These are phyloP conservation scores for Leccinum variicolor DNA, from an alignment of 768 basidiomycete genomes.

Conservation along the genomic window DNA sequence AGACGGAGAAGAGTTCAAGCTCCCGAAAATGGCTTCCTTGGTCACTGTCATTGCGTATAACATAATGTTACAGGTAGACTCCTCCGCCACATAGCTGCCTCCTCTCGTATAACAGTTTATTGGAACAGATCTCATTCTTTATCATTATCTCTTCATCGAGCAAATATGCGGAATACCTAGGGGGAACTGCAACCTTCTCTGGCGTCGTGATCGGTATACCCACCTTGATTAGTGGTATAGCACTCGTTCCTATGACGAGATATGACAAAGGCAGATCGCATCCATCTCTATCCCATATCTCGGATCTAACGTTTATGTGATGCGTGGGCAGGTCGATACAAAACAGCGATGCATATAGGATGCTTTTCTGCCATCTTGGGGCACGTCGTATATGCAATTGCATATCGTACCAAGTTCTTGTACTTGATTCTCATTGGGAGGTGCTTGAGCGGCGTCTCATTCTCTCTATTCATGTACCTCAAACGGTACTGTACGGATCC, in stretches of 20 bases:
- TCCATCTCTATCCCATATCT: background rate
- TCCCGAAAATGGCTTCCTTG: constrained; percentile 47
- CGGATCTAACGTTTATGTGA: background rate
- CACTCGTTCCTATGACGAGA: constrained; percentile 52
- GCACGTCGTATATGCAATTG: constrained; percentile 57
- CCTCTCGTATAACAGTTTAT: background rate
- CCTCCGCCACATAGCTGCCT: background rate
- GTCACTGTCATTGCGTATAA: constrained; percentile 45
- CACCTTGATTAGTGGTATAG: constrained; percentile 55
- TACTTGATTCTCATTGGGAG: constrained; percentile 71
- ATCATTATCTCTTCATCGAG: constrained; percentile 66
- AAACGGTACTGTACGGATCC: constrained; percentile 70
- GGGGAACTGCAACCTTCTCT: constrained; percentile 68
- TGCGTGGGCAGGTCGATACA: constrained; percentile 48
- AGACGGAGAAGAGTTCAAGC: constrained; percentile 39
- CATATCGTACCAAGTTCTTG: constrained; percentile 55
- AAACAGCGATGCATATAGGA: constrained; percentile 50
- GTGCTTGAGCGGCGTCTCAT: constrained; percentile 59
- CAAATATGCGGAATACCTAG: constrained; percentile 57
- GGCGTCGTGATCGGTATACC: constrained; percentile 68
- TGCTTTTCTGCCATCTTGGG: constrained; percentile 51
- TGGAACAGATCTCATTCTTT: constrained; percentile 58
- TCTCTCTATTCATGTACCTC: constrained; percentile 63
- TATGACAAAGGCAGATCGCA: constrained; percentile 51
- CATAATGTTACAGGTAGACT: constrained; percentile 26